These are phyloP conservation scores for Cenchrus purpureus DNA, from an alignment of 176 grass and related monocot genomes.

Conservation along the genomic window DNA sequence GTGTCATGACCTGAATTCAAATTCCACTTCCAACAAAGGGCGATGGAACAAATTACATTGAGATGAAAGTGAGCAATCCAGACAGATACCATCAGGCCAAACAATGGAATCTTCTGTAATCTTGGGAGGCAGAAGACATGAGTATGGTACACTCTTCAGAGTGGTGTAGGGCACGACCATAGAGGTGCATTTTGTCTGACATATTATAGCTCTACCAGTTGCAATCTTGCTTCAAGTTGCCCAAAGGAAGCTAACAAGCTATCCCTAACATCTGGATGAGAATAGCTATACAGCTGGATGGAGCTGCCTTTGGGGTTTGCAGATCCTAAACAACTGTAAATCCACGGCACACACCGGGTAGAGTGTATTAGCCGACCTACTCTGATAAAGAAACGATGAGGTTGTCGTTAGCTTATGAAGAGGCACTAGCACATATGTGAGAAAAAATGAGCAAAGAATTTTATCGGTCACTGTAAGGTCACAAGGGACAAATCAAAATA, in stretches of 20 bases:
- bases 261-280: slow-evolving; percentile 20
- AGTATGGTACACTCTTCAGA: slow-evolving; percentile 13
- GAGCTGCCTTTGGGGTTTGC: background rate
- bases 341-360: background rate
- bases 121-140: background rate
- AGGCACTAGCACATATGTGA: background rate
- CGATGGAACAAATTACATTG: no score
- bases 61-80: background rate
- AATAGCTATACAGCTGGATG: slow-evolving; percentile 8
- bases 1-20: background rate
- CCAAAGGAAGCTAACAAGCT: slow-evolving; percentile 15
- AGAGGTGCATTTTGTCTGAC: slow-evolving; percentile 14
- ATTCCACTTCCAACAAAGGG: background rate
- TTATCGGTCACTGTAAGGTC: background rate
- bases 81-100: background rate
- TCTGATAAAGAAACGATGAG: slow-evolving; percentile 6
- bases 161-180: background rate
- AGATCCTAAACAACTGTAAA: slow-evolving; percentile 13
- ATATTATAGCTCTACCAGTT: background rate
- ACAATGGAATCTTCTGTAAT: background rate
- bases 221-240: slow-evolving; percentile 39
- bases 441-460: background rate
- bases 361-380: background rate
- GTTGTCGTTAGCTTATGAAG: background rate
- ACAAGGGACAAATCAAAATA: background rate